Percentiles rank a stretch among this genome's conserved stretches.
phyloP scores from a whole-genome alignment of 2,329 filamentous ascomycete species.

The Apiospora sp. region DNA sequence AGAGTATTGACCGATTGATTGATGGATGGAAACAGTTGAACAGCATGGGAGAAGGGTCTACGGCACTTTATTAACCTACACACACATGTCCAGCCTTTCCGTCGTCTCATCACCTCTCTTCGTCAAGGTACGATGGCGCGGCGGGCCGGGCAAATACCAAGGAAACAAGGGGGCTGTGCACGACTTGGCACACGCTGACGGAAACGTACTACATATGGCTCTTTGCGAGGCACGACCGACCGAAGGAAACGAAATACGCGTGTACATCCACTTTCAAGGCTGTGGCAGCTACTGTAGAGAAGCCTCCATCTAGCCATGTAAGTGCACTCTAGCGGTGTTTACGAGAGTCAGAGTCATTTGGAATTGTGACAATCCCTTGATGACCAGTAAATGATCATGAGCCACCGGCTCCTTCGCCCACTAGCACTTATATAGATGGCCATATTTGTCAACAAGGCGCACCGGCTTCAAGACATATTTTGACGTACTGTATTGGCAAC shows the following conservation, averaged over 20 bases:
- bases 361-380: conserved; percentile 7
- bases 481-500: not conserved
- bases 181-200: not conserved
- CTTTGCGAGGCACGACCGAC: not conserved
- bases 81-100: conserved; percentile 4
- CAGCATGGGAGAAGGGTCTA: not conserved
- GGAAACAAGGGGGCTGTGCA: conserved; percentile 16
- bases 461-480: not conserved
- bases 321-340: not conserved
- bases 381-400: not conserved
- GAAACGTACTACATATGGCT: not conserved
- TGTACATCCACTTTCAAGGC: conserved; percentile 15
- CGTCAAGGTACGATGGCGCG: not conserved
- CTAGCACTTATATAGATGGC: not conserved
- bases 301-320: not conserved
- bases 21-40: not conserved
- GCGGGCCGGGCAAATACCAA: conserved; percentile 8
- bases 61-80: conserved; percentile 1
- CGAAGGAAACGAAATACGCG: not conserved
- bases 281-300: conserved; percentile 7
- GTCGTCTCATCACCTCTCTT: conserved; percentile 4
- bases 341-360: not conserved
- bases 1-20: not conserved
- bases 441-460: not conserved
- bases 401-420: not conserved